A percentile compares a stretch with the other conserved stretches of the same genome.
phyloP scores from a whole-genome alignment of 2,329 filamentous ascomycete species.

The Zalaria obscura region DNA sequence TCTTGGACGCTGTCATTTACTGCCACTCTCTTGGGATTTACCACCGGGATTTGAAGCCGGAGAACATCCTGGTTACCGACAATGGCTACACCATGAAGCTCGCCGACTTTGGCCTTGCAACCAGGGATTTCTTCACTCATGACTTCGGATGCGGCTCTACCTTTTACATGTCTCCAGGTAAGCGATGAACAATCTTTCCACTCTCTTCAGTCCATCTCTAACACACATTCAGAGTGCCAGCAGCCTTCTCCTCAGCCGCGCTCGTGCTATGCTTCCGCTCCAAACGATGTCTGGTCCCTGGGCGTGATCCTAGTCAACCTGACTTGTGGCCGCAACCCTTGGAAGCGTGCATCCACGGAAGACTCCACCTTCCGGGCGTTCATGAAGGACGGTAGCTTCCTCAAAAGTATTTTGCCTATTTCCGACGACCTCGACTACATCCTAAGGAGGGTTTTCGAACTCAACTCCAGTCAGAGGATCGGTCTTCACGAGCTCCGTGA shows the following conservation, averaged over 20 bases:
- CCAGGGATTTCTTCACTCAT: slow-evolving; percentile 65
- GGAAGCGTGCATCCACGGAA: slow-evolving; percentile 89
- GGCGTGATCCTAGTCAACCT: slow-evolving; percentile 96
- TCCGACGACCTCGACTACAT: slow-evolving; percentile 83
- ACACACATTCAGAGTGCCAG: slow-evolving; percentile 60
- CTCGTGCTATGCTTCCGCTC: slow-evolving; percentile 75
- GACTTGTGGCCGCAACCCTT: slow-evolving; percentile 94
- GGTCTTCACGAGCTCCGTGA: slow-evolving; percentile 65
- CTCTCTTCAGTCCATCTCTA: slow-evolving; percentile 11
- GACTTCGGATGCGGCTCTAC: slow-evolving; percentile 97
- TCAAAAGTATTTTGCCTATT: slow-evolving; percentile 84
- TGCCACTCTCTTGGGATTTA: slow-evolving; percentile 91
- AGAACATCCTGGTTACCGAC: slow-evolving; percentile 91
- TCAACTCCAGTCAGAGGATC: slow-evolving; percentile 70
- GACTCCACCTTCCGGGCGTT: slow-evolving; percentile 93
- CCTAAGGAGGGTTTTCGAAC: slow-evolving; percentile 73
- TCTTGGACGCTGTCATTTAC: slow-evolving; percentile 89
- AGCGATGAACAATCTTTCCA: slow-evolving; percentile 6
- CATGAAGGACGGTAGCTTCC: slow-evolving; percentile 69
- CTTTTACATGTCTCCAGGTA: slow-evolving; percentile 99
- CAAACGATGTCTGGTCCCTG: slow-evolving; percentile 97
- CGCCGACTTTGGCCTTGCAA: slow-evolving; percentile 93
- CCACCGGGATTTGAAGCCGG: slow-evolving; percentile 93
- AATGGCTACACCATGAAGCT: slow-evolving; percentile 83
- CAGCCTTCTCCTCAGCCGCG: slow-evolving; percentile 55